Evolutionary conservation across 2,329 filamentous ascomycete species (phyloP).

Genomic region (Calonectria honghensis): DNA sequence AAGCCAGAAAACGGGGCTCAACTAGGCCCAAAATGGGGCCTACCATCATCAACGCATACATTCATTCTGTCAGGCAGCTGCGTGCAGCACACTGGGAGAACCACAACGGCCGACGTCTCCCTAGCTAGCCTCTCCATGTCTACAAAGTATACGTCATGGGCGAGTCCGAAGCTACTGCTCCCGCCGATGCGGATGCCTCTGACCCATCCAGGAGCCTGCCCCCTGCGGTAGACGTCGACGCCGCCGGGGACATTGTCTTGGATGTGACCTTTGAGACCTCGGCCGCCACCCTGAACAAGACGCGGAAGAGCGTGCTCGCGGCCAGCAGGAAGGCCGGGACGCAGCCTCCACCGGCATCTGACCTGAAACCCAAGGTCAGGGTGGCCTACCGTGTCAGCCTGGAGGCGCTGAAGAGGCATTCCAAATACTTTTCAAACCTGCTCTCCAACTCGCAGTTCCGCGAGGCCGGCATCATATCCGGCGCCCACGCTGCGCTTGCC

Average conservation of each 20-base stretch:
- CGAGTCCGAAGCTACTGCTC: constrained; percentile 57
- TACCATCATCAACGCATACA: no score
- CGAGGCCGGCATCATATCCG: constrained; percentile 75
- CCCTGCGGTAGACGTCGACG: constrained; percentile 70
- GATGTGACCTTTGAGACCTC: constrained; percentile 79
- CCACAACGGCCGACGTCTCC: constrained; percentile 17
- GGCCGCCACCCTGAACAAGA: constrained; percentile 67
- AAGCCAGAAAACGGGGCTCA: no score
- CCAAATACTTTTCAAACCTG: constrained; percentile 82
- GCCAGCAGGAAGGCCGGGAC: constrained; percentile 56
- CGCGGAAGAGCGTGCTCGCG: constrained; percentile 62
- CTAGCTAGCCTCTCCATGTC: constrained; percentile 50
- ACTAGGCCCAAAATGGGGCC: no score
- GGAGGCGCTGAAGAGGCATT: constrained; percentile 74
- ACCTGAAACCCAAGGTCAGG: constrained; percentile 61
- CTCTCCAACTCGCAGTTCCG: constrained; percentile 78
- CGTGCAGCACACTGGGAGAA: constrained; percentile 27
- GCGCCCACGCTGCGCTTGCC: constrained; percentile 70
- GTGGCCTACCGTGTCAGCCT: constrained; percentile 77
- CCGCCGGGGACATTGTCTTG: constrained; percentile 79
- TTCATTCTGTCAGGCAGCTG: constrained; percentile 5
- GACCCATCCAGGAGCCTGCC: constrained; percentile 56
- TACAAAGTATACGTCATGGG: constrained; percentile 53
- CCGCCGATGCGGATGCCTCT: constrained; percentile 56
- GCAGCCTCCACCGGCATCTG: constrained; percentile 54